phyloP scores from a whole-genome alignment of 1,284 basidiomycete genomes.

The Peniophora sp. region DNA sequence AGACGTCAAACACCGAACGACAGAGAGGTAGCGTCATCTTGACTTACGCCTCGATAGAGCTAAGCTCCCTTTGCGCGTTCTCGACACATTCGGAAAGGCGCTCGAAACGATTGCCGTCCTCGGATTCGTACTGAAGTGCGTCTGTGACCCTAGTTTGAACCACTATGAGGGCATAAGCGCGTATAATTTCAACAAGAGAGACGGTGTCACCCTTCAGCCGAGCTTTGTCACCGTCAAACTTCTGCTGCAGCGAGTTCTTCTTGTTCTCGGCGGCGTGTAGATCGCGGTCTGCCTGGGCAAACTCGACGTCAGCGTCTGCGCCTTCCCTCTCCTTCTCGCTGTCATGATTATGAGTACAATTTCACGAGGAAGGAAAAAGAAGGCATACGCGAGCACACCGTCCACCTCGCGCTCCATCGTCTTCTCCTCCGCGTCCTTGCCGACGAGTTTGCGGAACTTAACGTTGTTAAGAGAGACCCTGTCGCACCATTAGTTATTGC shows the following conservation, averaged over 20 bases:
- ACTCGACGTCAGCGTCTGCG: constrained; percentile 43
- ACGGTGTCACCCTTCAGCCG: constrained; percentile 50
- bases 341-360: constrained; percentile 5
- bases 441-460: constrained; percentile 60
- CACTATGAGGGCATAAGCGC: too few species aligned
- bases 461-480: neutral
- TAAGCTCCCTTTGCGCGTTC: too few species aligned
- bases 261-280: constrained; percentile 59
- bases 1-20: too few species aligned
- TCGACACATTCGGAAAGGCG: too few species aligned
- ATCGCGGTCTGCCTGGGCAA: constrained; percentile 40
- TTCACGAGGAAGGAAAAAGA: neutral
- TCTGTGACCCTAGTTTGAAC: too few species aligned
- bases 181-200: neutral
- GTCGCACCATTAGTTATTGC: neutral
- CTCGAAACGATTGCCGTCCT: too few species aligned
- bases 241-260: constrained; percentile 47
- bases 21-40: too few species aligned
- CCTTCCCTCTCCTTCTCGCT: constrained; percentile 67
- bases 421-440: constrained; percentile 47
- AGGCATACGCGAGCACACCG: constrained; percentile 44
- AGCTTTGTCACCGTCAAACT: constrained; percentile 55
- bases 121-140: too few species aligned
- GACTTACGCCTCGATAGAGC: too few species aligned
- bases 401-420: constrained; percentile 71